These are phyloP conservation scores for Trichoderma afroharzianum DNA, from an alignment of 2,329 filamentous ascomycete species.

Conservation along the genomic window DNA sequence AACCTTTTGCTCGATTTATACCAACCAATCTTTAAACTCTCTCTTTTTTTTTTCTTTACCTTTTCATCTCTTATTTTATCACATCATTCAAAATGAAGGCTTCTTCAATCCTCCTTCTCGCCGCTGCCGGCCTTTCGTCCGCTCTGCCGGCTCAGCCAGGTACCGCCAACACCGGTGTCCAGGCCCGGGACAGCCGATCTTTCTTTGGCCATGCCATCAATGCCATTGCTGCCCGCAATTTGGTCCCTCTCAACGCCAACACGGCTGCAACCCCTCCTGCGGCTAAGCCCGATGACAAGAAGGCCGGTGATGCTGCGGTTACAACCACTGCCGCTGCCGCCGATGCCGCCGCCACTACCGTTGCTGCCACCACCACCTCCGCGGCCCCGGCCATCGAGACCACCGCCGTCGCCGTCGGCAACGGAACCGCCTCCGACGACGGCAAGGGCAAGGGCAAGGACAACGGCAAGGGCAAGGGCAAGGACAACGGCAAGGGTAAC, in stretches of 20 bases:
- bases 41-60: neutral
- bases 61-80: neutral
- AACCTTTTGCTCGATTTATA: neutral
- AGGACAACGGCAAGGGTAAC: slow-evolving; percentile 5
- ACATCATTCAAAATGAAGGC: slow-evolving; percentile 27
- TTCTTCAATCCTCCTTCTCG: slow-evolving; percentile 26
- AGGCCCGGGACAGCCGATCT: neutral
- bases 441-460: slow-evolving; percentile 19
- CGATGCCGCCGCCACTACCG: neutral
- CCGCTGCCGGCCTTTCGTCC: slow-evolving; percentile 30
- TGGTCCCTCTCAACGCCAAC: slow-evolving; percentile 6
- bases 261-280: neutral
- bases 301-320: neutral
- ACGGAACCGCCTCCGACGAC: slow-evolving; percentile 14
- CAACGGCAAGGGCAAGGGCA: neutral
- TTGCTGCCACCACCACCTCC: neutral
- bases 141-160: slow-evolving; percentile 23
- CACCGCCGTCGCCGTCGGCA: neutral
- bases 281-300: neutral
- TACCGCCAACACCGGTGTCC: neutral
- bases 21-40: slow-evolving; percentile 2
- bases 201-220: neutral
- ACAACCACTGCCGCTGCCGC: neutral
- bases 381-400: neutral
- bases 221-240: neutral